These are phyloP conservation scores for Senecio squalidus DNA, from an alignment of 140 eudicot species.

Conservation along the genomic window DNA sequence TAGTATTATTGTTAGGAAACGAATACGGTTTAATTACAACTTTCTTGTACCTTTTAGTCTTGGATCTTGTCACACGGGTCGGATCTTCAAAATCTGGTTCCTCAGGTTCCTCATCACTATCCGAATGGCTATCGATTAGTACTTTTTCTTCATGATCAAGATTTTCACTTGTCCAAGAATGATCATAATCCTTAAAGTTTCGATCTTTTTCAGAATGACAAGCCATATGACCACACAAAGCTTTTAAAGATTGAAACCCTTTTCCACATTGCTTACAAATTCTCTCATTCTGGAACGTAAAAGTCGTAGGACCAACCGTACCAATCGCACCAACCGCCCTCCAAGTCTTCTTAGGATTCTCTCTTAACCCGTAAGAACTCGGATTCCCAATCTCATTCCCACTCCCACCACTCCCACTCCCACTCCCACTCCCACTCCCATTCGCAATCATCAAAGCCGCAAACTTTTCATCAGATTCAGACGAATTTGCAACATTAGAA, in stretches of 20 bases:
- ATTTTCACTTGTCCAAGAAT: constrained; percentile 81
- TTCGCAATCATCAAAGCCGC: constrained; percentile 19
- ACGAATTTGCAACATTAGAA: constrained; percentile 19
- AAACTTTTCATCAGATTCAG: constrained; percentile 36
- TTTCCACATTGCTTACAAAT: constrained; percentile 79
- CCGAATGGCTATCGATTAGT: constrained; percentile 42
- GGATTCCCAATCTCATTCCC: constrained; percentile 17
- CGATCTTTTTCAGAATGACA: constrained; percentile 73
- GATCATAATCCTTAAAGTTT: constrained; percentile 49
- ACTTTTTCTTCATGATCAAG: constrained; percentile 30
- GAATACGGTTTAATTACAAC: constrained; percentile 25
- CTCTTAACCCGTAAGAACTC: constrained; percentile 51
- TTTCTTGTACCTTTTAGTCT: constrained; percentile 45
- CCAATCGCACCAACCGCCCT: constrained; percentile 16
- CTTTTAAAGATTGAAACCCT: constrained; percentile 65
- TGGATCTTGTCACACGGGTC: constrained; percentile 38
- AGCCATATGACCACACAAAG: constrained; percentile 88
- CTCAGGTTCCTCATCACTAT: constrained; percentile 14
- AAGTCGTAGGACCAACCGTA: constrained; percentile 18
- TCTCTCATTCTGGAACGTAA: constrained; percentile 39
- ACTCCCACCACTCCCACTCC: constrained; percentile 8
- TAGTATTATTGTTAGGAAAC: constrained; percentile 12
- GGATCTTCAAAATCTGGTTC: constrained; percentile 34
- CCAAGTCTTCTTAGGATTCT: constrained; percentile 54
- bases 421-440: constrained; percentile 17